A percentile compares a stretch with the other conserved stretches of the same genome.
Conservation (phyloP, 768 basidiomycete species). For the Hirschioporus abietinus region DNA sequence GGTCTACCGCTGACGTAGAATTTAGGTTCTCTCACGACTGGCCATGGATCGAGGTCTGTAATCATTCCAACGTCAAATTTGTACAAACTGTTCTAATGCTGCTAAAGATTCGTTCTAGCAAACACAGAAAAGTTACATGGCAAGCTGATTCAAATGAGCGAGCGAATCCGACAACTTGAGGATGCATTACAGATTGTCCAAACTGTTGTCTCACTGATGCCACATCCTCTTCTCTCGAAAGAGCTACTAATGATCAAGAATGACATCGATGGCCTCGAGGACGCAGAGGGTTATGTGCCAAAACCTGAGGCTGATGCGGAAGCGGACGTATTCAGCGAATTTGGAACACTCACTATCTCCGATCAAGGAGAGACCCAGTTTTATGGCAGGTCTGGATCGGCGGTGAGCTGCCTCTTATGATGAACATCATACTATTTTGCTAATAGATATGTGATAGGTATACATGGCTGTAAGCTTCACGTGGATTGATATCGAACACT, state of each 20-base stretch:
- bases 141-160: constrained; percentile 13
- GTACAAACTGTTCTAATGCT: background rate
- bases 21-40: background rate
- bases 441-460: background rate
- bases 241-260: background rate
- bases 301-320: background rate
- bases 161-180: constrained; percentile 13
- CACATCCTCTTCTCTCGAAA: background rate
- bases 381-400: background rate
- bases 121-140: constrained; percentile 12
- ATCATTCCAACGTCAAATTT: background rate
- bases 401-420: background rate
- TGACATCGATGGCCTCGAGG: background rate
- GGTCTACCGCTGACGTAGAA: background rate
- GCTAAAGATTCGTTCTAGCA: constrained; percentile 8
- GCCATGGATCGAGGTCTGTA: background rate
- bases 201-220: constrained; percentile 5
- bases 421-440: background rate
- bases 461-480: background rate
- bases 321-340: background rate
- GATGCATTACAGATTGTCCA: constrained; percentile 16
- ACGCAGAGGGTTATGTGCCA: too few species aligned
- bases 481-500: background rate
- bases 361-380: background rate
- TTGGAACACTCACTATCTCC: constrained; percentile 2